Percentiles rank a stretch among this genome's conserved stretches.
These are phyloP conservation scores for Helminthosporium solani DNA, from an alignment of 2,329 filamentous ascomycete species.

Conservation along the genomic window DNA sequence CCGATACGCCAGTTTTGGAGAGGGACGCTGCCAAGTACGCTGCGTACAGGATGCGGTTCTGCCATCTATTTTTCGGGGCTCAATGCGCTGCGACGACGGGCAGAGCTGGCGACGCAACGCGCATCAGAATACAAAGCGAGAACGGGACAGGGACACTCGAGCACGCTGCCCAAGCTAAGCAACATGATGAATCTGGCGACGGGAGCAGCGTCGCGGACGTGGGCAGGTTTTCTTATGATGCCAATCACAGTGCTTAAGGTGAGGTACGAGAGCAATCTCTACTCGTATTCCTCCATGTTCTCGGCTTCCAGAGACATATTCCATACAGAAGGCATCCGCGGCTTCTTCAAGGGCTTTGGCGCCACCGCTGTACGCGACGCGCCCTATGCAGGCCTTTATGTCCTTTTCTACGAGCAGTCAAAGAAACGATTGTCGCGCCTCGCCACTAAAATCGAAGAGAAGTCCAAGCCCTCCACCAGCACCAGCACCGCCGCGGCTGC, in stretches of 20 bases:
- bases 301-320: constrained; percentile 75
- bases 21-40: constrained; percentile 86
- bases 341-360: constrained; percentile 92
- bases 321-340: constrained; percentile 69
- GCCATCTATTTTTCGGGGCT: constrained; percentile 92
- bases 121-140: constrained; percentile 17
- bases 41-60: constrained; percentile 88
- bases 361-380: constrained; percentile 91
- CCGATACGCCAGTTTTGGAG: constrained; percentile 82
- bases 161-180: constrained; percentile 76
- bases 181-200: constrained; percentile 83
- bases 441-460: constrained; percentile 33
- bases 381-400: constrained; percentile 94
- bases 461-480: too few species aligned
- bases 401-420: constrained; percentile 86
- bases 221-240: constrained; percentile 90
- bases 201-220: constrained; percentile 78
- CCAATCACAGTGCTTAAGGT: constrained; percentile 96
- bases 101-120: constrained; percentile 49
- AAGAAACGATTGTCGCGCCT: constrained; percentile 61
- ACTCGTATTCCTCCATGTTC: constrained; percentile 75
- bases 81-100: constrained; percentile 74
- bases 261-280: constrained; percentile 86
- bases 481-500: constrained; percentile 20
- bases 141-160: constrained; percentile 52